Conservation (phyloP, 2,329 filamentous ascomycete species). For the Leptographium wingfieldii region DNA sequence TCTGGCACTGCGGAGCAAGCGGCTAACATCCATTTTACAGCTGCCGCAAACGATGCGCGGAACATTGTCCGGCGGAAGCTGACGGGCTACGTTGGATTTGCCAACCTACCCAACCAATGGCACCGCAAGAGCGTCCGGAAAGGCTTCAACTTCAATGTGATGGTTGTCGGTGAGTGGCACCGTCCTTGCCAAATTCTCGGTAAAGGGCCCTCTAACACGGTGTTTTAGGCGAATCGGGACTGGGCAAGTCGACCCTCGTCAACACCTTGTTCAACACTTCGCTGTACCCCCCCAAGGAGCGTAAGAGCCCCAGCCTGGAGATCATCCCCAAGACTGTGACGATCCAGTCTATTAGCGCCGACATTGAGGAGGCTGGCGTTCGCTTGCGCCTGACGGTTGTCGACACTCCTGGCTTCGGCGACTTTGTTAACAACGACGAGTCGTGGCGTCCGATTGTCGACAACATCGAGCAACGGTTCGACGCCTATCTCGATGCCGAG, state of each 20-base stretch:
- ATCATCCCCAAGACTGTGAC: slow-evolving; percentile 97
- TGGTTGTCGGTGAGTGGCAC: slow-evolving; percentile 85
- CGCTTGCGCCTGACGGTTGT: slow-evolving; percentile 93
- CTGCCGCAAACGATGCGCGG: slow-evolving; percentile 56
- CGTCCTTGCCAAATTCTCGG: not conserved
- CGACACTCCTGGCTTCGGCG: slow-evolving; percentile 93
- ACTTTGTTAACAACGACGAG: slow-evolving; percentile 99
- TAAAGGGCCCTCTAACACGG: not conserved
- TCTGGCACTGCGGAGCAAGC: not conserved
- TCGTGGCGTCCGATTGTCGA: slow-evolving; percentile 98
- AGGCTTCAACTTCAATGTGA: slow-evolving; percentile 99
- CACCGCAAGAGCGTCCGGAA: slow-evolving; percentile 99
- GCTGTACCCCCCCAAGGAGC: slow-evolving; percentile 96
- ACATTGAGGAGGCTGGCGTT: slow-evolving; percentile 97
- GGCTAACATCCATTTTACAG: not conserved
- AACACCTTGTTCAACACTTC: slow-evolving; percentile 99
- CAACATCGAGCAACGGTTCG: slow-evolving; percentile 98
- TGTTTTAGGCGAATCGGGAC: slow-evolving; percentile 79
- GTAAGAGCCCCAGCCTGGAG: slow-evolving; percentile 91
- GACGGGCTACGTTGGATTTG: slow-evolving; percentile 96
- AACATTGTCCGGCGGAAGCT: slow-evolving; percentile 98
- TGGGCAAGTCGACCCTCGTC: slow-evolving; percentile 97
- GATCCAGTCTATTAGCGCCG: slow-evolving; percentile 87
- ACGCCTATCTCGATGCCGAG: slow-evolving; percentile 96
- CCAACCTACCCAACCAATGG: slow-evolving; percentile 98